Base-by-base conservation (phyloP, 768 basidiomycete species). In the Russula lepida region DNA sequence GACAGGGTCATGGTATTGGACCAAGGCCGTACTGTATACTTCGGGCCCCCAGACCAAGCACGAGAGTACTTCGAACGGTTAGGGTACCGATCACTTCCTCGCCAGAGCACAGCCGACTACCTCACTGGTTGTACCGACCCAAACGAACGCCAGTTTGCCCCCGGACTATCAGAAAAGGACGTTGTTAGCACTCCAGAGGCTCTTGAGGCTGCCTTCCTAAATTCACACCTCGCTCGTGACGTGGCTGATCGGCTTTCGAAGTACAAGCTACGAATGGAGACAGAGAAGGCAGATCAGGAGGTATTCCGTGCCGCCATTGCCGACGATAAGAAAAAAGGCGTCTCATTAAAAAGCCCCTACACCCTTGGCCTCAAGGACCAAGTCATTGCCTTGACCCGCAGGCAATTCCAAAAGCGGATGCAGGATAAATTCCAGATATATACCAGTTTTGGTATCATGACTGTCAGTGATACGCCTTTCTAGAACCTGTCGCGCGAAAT, bases 61-160 rank as follows among this genome's bases (percentile, higher is more conserved):
- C 83, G 89, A 17, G 74, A 75, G 1, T 94, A 95, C 74, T 93
- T 97, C 67, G 82, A 89, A 67, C 71, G 72, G 30, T 74, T 92
- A 30, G 90, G 92, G 21, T 91, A 84, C 72, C 81, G 81, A 32
- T 66, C 88, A 13, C 83, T 89, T 23, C 89, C 89, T 59, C 85
- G 92, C 39, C 92, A 94, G 73, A 92, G 84, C 67, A 90, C 88
- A 12, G 84, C 92, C n/a, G 92, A 94, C 71, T 94, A 91, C 71
- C 80, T 94, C 23, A 89, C 89, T 23, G 86, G 86, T 6, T 87
- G 85, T 72, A 88, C 93, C 2, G 89, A 91, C 68, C 81, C 85
- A 0, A 90, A 92, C 67, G 92, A 95, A 74, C 88, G 92, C 27
- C 86, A 85, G 69, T 86, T 88, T 66, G 81, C 84, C 0, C 74